Base-by-base conservation (phyloP, 495 filamentous ascomycete species). In the Aspergillus kassunensis region DNA sequence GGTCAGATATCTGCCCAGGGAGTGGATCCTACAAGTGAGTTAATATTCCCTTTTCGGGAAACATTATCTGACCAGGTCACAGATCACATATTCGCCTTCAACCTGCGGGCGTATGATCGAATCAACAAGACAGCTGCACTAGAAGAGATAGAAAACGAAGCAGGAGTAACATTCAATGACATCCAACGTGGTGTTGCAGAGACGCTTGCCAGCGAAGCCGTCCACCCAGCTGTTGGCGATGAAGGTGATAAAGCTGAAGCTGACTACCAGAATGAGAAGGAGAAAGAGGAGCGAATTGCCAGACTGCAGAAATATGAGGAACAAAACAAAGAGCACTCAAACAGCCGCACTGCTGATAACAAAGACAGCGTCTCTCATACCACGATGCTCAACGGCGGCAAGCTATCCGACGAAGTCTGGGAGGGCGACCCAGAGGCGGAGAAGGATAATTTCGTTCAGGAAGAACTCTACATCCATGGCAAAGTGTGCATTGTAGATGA, bases 401-500 rank as follows among this genome's bases (percentile, higher is more conserved):
- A 79, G 35, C 70, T 92, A 11, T 79, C 77, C 1, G 81, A 90
- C 9, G 88, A 91, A 60, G 39, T 63, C 4, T 96, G 88, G 87
- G 68, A 89, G 6, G 86, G 85, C 2, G 76, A 85, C 7, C 71
- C 81, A 0, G 79, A 91, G 51, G 77, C 78, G 12, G 92, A 97
- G 60, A 83, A 87, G 55, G 80, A 86, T 20, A 90, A 93, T 57
- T 89, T 95, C 70, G 82, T 96, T 41, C 91, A 96, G 61, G 92
- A 98, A 64, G 90, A 98, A 72, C 78, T 97, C 1, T 98, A 97
- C 57, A 81, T 96, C 31, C 92, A 98, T 62, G 87, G 82, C 33
- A 97, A 97, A 68, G 76, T 93, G 27, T 77, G 89, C 52, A 95
- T 95, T 55, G 88, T 84, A 12, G 91, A 96, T 60, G 90, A 96